A percentile compares a stretch with the other conserved stretches of the same genome.
Evolutionary conservation across 2,329 filamentous ascomycete species (phyloP).

Genomic region (Cladosporium velox): DNA sequence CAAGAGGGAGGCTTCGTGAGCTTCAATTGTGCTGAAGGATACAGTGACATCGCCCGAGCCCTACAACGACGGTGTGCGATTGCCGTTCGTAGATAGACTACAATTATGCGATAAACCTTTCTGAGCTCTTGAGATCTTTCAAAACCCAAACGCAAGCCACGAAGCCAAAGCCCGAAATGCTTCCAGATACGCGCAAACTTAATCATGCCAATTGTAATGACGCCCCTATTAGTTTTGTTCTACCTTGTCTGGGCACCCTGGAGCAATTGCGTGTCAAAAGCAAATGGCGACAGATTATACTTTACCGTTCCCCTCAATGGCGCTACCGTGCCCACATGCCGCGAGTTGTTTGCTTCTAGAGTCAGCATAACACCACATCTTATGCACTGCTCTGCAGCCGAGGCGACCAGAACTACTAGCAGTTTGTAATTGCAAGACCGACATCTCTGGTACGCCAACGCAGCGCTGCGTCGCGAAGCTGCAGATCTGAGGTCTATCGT

Average conservation of each 20-base stretch:
- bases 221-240: neutral
- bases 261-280: neutral
- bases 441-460: constrained; percentile 5
- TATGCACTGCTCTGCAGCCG: neutral
- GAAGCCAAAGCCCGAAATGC: constrained; percentile 1
- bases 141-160: neutral
- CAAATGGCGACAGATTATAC: neutral
- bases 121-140: neutral
- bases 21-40: neutral
- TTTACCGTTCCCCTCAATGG: neutral
- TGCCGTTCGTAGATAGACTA: neutral
- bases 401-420: neutral
- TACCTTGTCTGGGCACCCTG: neutral
- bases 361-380: neutral
- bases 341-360: neutral
- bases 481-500: constrained; percentile 1
- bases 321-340: neutral
- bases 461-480: neutral
- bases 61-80: neutral
- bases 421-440: neutral
- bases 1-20: neutral
- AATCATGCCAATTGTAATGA: constrained; percentile 7
- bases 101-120: neutral
- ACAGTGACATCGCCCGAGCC: neutral
- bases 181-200: constrained; percentile 11